Evolutionary conservation across 2,329 filamentous ascomycete genomes (phyloP).

Genomic region (Aspergillus costaricaensis): DNA sequence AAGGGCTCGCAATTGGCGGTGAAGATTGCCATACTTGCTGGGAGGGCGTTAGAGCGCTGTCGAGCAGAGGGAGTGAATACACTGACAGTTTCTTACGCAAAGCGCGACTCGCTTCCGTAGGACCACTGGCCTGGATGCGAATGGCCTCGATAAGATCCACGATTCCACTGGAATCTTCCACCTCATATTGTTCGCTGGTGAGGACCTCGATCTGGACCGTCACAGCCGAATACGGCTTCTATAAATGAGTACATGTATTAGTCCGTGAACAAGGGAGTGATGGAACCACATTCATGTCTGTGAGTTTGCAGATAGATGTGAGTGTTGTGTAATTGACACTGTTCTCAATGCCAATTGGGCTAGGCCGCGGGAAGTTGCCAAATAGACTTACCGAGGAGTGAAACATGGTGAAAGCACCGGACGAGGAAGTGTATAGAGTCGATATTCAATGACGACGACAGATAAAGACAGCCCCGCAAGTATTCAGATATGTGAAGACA

Average conservation of each 20-base stretch:
- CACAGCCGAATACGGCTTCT: constrained; percentile 91
- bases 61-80: background rate
- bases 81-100: constrained; percentile 88
- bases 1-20: constrained; percentile 85
- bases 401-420: constrained; percentile 34
- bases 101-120: constrained; percentile 84
- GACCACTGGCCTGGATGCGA: constrained; percentile 81
- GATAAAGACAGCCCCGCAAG: background rate
- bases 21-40: constrained; percentile 90
- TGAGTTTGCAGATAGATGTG: background rate
- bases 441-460: background rate
- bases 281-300: background rate
- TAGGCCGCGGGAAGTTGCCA: background rate
- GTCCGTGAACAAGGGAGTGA: background rate
- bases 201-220: constrained; percentile 90
- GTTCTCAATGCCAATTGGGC: background rate
- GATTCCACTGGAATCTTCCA: constrained; percentile 88
- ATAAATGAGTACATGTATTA: constrained; percentile 1
- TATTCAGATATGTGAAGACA: background rate
- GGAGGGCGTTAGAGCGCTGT: constrained; percentile 12
- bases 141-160: constrained; percentile 94
- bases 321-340: background rate
- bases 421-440: background rate
- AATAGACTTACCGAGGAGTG: constrained; percentile 33
- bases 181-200: constrained; percentile 84